These are phyloP conservation scores for Lepidium aucheri DNA, from an alignment of 345 rosid genomes.

Conservation along the genomic window DNA sequence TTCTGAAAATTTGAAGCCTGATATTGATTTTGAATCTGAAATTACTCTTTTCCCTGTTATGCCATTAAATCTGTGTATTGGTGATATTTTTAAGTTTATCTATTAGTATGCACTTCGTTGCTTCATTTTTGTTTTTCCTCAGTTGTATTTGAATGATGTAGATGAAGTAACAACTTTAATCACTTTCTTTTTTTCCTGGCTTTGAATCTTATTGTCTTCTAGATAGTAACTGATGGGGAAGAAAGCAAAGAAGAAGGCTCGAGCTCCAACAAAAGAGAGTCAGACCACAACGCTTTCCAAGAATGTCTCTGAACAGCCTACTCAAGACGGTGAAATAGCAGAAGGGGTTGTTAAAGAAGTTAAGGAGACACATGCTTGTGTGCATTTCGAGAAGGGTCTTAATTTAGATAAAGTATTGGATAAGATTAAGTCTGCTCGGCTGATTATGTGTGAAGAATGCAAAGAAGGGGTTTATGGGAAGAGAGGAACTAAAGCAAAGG, in stretches of 20 bases:
- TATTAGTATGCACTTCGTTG: background rate
- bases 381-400: conserved; percentile 58
- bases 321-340: conserved; percentile 21
- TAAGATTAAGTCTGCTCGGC: conserved; percentile 45
- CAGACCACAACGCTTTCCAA: conserved; percentile 25
- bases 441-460: conserved; percentile 70
- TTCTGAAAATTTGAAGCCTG: background rate
- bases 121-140: background rate
- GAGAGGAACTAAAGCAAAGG: conserved; percentile 60
- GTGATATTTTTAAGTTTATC: conserved; percentile 4
- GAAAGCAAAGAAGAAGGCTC: conserved; percentile 65
- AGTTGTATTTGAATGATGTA: background rate
- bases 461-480: conserved; percentile 48
- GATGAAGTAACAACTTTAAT: background rate
- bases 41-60: background rate
- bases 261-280: conserved; percentile 54
- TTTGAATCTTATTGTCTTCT: conserved; percentile 4
- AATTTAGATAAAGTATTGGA: conserved; percentile 46
- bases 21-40: background rate
- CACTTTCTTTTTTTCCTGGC: background rate
- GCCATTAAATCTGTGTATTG: background rate
- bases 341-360: conserved; percentile 25
- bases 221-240: conserved; percentile 71
- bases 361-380: conserved; percentile 46
- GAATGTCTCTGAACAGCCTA: conserved; percentile 30